Evolutionary conservation across 2,329 filamentous ascomycete species (phyloP), one percentile per base, ranked within the genome.

Genomic region (Stagonosporopsis tanaceti): DNA sequence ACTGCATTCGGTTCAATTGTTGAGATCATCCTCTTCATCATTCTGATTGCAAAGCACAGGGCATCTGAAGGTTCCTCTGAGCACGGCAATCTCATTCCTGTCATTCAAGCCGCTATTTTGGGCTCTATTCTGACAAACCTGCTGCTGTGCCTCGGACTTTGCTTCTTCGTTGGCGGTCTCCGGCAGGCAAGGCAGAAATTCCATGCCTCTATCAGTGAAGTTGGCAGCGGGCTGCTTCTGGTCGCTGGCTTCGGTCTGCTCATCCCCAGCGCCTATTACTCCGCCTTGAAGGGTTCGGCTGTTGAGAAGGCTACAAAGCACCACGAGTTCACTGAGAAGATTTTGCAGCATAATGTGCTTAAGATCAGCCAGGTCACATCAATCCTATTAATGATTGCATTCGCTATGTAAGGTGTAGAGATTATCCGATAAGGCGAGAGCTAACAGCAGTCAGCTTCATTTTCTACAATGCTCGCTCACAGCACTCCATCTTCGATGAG

Each of bases 21-120:
- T 47, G 92, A 96, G 73, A 89, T 95, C 57, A 85, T 95, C 47
- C 79, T 95, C 22, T 94, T 95, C 76, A 87, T 93, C 78, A 84
- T 93, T 4, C 78, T 95, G 35, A 82, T 95, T 51, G 75, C 78
- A 38, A 82, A 81, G 82, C 74, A 74, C 39, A 55, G 61, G 1
- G 58, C 64, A 14, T 60, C 87, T 30, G 63, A 75, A n/a, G 73
- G 76, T 7, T 77, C 76, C 14, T 74, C 70, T 22, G 73, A 74
- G 46, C 70, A 75, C 38, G 70, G 70, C 15, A 71, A 72, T 22
- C 57, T 71, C 11, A 68, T 89, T 60, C 81, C 84, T n/a, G 89
- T 95, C 63, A 91, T 95, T 63, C 87, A 92, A 72, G 90, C 90
- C 44, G 91, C 92, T n/a, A 93, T 96, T 53, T 79, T 95, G 0